phyloP scores from a whole-genome alignment of 345 rosid species.

The Atalantia buxifolia region DNA sequence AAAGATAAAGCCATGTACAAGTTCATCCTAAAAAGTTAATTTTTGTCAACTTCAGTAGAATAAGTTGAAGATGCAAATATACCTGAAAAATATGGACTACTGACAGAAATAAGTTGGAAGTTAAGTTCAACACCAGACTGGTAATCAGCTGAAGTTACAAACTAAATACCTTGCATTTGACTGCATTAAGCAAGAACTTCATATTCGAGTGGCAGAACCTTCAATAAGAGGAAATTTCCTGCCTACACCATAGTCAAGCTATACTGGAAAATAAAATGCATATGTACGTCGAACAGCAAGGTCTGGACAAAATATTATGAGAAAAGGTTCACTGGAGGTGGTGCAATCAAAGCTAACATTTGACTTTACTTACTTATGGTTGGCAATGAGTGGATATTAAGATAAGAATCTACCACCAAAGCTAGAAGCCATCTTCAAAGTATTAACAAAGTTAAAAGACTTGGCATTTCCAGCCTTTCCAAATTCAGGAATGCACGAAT shows the following conservation, averaged over 20 bases:
- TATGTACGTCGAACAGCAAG: neutral
- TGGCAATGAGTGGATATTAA: neutral
- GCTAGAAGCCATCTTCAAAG: neutral
- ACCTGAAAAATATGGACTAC: too few species aligned
- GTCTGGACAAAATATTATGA: neutral
- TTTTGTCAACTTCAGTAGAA: neutral
- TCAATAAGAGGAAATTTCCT: too few species aligned
- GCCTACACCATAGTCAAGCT: neutral
- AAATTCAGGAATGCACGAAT: neutral
- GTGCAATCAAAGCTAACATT: neutral
- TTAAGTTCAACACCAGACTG: too few species aligned
- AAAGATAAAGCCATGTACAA: neutral
- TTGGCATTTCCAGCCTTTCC: neutral
- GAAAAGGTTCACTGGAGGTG: neutral
- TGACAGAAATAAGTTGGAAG: too few species aligned
- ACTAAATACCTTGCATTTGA: too few species aligned
- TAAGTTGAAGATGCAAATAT: too few species aligned
- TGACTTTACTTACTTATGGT: neutral
- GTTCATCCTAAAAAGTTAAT: neutral
- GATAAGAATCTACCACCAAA: neutral
- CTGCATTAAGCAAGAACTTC: too few species aligned
- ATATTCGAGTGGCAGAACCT: too few species aligned
- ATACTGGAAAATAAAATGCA: neutral
- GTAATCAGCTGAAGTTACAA: too few species aligned
- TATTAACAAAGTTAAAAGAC: neutral